Percentiles rank a stretch among this genome's conserved stretches.
Evolutionary conservation across 2,329 filamentous ascomycete species (phyloP).

Genomic region (Aspergillus sojae): DNA sequence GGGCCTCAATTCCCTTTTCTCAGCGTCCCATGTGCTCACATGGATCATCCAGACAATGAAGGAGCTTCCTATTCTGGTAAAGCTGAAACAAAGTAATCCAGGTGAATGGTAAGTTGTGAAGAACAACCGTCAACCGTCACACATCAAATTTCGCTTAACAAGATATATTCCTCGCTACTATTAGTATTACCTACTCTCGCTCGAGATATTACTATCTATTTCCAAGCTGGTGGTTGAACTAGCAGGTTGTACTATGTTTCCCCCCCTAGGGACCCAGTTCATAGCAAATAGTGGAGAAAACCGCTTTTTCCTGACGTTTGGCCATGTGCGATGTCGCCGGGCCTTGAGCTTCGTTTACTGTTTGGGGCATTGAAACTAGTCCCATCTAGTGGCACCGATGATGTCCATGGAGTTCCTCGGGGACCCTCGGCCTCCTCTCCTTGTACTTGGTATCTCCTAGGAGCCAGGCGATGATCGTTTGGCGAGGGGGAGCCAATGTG

Average conservation of each 20-base stretch:
- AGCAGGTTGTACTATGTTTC: not conserved
- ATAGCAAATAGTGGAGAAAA: not conserved
- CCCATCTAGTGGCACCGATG: not conserved
- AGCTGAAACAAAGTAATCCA: not conserved
- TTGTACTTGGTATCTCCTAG: not conserved
- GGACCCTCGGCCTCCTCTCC: not conserved
- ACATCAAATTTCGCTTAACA: not conserved
- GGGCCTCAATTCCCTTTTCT: not conserved
- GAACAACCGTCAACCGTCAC: not conserved
- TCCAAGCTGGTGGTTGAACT: not conserved
- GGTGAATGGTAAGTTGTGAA: slow-evolving; percentile 10
- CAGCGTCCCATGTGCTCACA: not conserved
- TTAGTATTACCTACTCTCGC: not conserved
- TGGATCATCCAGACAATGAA: slow-evolving; percentile 3
- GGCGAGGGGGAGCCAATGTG: slow-evolving; percentile 1
- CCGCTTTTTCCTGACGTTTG: not conserved
- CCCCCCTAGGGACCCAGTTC: not conserved
- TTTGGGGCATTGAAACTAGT: not conserved
- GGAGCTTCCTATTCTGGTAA: not conserved
- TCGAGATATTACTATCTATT: not conserved
- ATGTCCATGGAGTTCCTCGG: not conserved
- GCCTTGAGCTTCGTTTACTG: not conserved
- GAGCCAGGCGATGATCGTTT: not conserved
- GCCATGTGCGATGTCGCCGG: not conserved
- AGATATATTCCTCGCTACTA: not conserved